phyloP scores from a whole-genome alignment of 768 basidiomycete species.

The Auricularia sp. region DNA sequence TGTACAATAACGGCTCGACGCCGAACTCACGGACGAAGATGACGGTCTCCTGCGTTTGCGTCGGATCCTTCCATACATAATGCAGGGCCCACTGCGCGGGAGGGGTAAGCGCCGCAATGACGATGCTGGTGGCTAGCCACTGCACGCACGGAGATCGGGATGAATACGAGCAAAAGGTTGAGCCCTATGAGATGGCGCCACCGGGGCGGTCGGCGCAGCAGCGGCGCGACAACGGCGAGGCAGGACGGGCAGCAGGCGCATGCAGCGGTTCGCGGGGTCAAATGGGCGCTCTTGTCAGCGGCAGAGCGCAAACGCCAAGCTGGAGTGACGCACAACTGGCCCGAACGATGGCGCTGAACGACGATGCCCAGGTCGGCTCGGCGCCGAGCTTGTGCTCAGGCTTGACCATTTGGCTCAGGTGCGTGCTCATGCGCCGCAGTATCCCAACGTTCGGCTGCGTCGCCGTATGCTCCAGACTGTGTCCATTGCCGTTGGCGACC shows the following conservation, averaged over 20 bases:
- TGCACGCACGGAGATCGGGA: slow-evolving; percentile 53
- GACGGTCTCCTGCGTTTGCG: slow-evolving; percentile 34
- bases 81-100: slow-evolving; percentile 57
- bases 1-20: neutral
- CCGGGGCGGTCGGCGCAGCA: neutral
- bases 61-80: slow-evolving; percentile 41
- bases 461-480: neutral
- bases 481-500: neutral
- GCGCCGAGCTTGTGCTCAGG: neutral
- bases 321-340: neutral
- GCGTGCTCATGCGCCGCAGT: neutral
- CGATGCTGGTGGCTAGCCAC: neutral
- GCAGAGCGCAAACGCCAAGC: neutral
- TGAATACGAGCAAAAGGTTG: slow-evolving; percentile 61
- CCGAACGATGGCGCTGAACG: neutral
- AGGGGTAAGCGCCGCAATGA: neutral
- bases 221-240: neutral
- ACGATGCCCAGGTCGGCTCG: neutral
- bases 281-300: neutral
- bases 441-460: neutral
- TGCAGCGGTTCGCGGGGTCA: neutral
- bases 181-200: slow-evolving; percentile 35
- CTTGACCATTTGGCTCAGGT: neutral
- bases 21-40: slow-evolving; percentile 59
- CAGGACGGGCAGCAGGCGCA: neutral